Base-by-base conservation (phyloP, 2,329 filamentous ascomycete species). In the Pseudohalonectria lignicola region DNA sequence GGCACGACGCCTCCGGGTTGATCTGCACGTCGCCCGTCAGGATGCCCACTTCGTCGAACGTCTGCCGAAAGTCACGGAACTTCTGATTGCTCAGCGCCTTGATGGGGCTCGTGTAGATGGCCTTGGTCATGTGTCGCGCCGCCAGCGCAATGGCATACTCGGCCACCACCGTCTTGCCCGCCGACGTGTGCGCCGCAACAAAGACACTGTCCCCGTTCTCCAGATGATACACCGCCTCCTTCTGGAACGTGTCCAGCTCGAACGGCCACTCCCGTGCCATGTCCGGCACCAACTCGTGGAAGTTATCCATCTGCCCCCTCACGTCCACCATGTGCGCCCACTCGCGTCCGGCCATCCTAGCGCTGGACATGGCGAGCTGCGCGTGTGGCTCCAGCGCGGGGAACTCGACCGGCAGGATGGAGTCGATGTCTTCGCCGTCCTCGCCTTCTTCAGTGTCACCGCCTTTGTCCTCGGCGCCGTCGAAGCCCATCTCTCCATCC, bases 271-370 rank as follows among this genome's bases (percentile, higher is more conserved):
- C 83, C 46, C 82, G 76, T 2, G 92, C 92, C 87, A 96, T 95
- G 43, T 96, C 85, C 0, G 92, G 92, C 7, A 98, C 88, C 28
- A 98, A 67, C 43, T 95, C 90, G 41, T 74, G 70, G 59, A 98
- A 96, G 54, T 96, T 96, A n/a, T 84, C 71, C 51, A 96, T 93
- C 37, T 90, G 85, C 42, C 86, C 77, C 51, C 90, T 88, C 49
- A 96, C 82, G 56, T 98, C 90, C 2, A 98, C 90, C 79, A 98
- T 94, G 61, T 98, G 92, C 37, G 92, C 92, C 90, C 92, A 98
- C 62, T 96, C 86, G 50, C 76, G 81, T 6, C 84, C 83, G 29
- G 77, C 77, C 51, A 82, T 84, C 52, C 80, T 84, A 43, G 79
- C 69, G 43, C 78, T 76, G 8, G 83, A 79, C 37, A 81, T 67